Conservation (phyloP, 139 green algal species). For the Chlorella sp. region DNA sequence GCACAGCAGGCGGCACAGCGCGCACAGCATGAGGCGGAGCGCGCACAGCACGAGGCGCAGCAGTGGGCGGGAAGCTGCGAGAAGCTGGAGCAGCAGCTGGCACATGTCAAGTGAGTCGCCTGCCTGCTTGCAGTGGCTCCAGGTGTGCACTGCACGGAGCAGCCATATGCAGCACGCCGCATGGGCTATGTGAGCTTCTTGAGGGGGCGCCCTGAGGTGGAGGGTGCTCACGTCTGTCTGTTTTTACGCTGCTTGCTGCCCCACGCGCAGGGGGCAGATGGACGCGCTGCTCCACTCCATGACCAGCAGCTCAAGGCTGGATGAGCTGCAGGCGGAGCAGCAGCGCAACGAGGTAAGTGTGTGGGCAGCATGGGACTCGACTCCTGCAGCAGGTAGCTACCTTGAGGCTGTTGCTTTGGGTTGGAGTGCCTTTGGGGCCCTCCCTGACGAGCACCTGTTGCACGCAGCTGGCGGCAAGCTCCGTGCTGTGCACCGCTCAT, state of each 20-base stretch:
- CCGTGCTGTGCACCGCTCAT: too few relatives aligned
- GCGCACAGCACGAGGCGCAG: background rate
- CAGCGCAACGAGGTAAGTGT: background rate
- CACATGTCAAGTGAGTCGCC: background rate
- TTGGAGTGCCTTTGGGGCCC: too few relatives aligned
- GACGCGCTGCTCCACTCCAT: background rate
- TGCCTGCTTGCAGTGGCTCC: too few relatives aligned
- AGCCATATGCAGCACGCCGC: background rate
- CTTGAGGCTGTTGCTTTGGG: too few relatives aligned
- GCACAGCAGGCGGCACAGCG: background rate
- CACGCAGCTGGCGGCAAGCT: too few relatives aligned
- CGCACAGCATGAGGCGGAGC: too few relatives aligned
- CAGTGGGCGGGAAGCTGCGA: background rate
- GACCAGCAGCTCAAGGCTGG: background rate
- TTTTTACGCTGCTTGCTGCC: background rate
- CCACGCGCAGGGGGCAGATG: background rate
- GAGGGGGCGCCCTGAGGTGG: too few relatives aligned
- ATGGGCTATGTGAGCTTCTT: too few relatives aligned
- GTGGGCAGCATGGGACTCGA: too few relatives aligned
- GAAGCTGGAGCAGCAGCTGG: background rate
- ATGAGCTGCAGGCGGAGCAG: background rate
- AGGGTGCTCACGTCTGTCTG: background rate
- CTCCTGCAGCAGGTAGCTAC: too few relatives aligned
- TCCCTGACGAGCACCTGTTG: too few relatives aligned
- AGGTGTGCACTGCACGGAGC: background rate